Evolutionary conservation across 2,329 filamentous ascomycete species (phyloP).

Genomic region (Chrysosphaeria jannelii): DNA sequence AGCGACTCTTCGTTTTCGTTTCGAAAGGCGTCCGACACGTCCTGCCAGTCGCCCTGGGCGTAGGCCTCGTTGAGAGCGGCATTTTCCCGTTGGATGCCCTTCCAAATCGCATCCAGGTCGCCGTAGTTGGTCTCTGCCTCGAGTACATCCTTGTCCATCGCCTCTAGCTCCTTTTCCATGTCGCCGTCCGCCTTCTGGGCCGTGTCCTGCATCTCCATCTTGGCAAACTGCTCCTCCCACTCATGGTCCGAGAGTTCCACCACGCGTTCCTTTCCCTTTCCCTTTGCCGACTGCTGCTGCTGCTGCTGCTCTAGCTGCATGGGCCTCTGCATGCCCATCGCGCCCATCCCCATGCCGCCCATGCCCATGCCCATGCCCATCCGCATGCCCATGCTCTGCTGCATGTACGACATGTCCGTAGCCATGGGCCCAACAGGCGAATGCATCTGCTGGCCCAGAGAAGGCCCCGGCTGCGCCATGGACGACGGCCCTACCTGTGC

Average conservation of each 20-base stretch:
- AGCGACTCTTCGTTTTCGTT: constrained; percentile 38
- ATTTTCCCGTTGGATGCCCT: constrained; percentile 50
- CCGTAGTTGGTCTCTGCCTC: constrained; percentile 48
- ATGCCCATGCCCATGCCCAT: constrained; percentile 21
- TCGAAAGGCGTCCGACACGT: constrained; percentile 3
- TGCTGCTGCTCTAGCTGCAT: constrained; percentile 11
- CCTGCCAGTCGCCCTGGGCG: constrained; percentile 32
- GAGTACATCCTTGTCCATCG: constrained; percentile 38
- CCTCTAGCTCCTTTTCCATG: constrained; percentile 63
- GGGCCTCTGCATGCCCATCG: constrained; percentile 12
- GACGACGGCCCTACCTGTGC: constrained; percentile 2
- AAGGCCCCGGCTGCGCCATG: constrained; percentile 19
- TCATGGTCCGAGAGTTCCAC: constrained; percentile 80
- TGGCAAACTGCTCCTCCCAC: constrained; percentile 90
- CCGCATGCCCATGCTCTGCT: constrained; percentile 19
- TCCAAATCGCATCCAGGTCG: constrained; percentile 77
- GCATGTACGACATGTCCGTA: too few species aligned
- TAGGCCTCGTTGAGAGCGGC: constrained; percentile 40
- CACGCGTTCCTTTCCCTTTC: constrained; percentile 48
- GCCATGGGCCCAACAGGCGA: background rate
- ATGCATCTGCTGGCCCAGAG: constrained; percentile 16
- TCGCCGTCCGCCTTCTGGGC: constrained; percentile 20
- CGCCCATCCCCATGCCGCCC: constrained; percentile 1
- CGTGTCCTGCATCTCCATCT: constrained; percentile 42
- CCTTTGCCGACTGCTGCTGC: constrained; percentile 11